These are phyloP conservation scores for Mediolabrus comicus DNA, from an alignment of 108 stramenopile genomes.

Conservation along the genomic window DNA sequence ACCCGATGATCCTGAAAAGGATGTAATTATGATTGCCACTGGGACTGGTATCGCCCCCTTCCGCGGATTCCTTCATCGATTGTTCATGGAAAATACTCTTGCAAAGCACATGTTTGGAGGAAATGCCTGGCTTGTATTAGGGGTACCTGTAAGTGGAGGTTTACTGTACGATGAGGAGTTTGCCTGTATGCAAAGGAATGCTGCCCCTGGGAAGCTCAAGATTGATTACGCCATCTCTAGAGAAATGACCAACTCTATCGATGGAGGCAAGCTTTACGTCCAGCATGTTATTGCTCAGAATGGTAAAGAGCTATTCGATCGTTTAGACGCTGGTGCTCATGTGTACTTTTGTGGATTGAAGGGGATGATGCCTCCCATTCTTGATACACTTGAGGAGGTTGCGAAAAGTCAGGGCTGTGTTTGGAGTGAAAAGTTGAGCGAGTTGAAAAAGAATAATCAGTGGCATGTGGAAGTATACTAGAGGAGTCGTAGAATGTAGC, in stretches of 20 bases:
- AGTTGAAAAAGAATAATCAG: constrained; percentile 67
- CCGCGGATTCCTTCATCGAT: constrained; percentile 79
- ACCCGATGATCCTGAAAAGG: constrained; percentile 64
- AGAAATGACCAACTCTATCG: constrained; percentile 70
- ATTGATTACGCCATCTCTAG: constrained; percentile 79
- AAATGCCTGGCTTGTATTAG: constrained; percentile 78
- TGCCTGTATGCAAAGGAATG: constrained; percentile 64
- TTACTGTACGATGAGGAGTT: constrained; percentile 81
- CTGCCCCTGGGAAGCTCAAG: constrained; percentile 39
- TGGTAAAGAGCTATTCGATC: constrained; percentile 62
- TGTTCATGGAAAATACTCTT: constrained; percentile 83
- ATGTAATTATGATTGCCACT: constrained; percentile 89
- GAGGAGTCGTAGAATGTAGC: not conserved
- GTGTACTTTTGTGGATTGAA: constrained; percentile 90
- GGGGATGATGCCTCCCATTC: constrained; percentile 91
- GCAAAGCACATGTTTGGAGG: constrained; percentile 77
- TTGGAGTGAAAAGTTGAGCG: constrained; percentile 58
- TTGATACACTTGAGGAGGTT: constrained; percentile 73
- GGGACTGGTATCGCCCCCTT: constrained; percentile 91
- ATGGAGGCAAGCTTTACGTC: constrained; percentile 83
- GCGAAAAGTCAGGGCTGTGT: constrained; percentile 52
- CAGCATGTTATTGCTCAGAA: constrained; percentile 77
- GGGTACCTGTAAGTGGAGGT: constrained; percentile 76
- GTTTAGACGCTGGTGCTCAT: constrained; percentile 67
- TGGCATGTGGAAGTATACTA: constrained; percentile 90